Evolutionary conservation across 2,329 filamentous ascomycete genomes (phyloP), one percentile per base, ranked within the genome.

Genomic region (Aspergillus tamarii): DNA sequence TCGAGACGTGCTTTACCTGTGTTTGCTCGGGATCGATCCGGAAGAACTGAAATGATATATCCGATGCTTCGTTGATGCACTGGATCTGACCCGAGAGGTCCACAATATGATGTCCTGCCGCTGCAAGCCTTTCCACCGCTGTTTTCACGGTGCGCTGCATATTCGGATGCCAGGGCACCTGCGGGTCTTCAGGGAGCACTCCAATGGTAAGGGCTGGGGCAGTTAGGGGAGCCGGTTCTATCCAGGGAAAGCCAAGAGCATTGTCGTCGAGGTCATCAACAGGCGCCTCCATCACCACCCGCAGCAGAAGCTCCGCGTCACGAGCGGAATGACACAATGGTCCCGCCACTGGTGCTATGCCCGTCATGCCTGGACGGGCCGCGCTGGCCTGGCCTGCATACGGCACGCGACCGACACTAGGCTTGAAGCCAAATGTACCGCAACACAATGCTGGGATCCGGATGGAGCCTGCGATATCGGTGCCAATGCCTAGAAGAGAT

Each of bases 401-500:
- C 0, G 84, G 84, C 1, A 86, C 72, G 2, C 86, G 75, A 28
- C 76, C 74, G 5, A 71, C 21, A 26, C 45, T 46, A 12, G 83
- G 82, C 53, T 83, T 83, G 64, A 84, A 76, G 0, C 82, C 82
- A 63, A 81, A 83, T 0, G 81, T 63, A 0, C 83, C 83, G 63
- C 82, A 81, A 63, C 82, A 84, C 70, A 84, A 80, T 7, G 83
- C 81, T 0, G 80, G 80, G 26, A 82, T 77, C 7, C 80, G 72
- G 46, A 81, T 79, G 28, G 77, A 80, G 4, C 80, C 80, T 5
- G 74, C 80, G 53, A 89, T 81, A 72, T 90, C 88, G 0, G 87
- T 89, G 0, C 86, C 87, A 3, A 89, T 78, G 1, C 88, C 88
- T 0, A 90, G 67, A 6, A 86, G 76, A 43, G 81, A 85, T 0